Evolutionary conservation across 345 rosid genomes (phyloP).

Genomic region (Linum trigynum): DNA sequence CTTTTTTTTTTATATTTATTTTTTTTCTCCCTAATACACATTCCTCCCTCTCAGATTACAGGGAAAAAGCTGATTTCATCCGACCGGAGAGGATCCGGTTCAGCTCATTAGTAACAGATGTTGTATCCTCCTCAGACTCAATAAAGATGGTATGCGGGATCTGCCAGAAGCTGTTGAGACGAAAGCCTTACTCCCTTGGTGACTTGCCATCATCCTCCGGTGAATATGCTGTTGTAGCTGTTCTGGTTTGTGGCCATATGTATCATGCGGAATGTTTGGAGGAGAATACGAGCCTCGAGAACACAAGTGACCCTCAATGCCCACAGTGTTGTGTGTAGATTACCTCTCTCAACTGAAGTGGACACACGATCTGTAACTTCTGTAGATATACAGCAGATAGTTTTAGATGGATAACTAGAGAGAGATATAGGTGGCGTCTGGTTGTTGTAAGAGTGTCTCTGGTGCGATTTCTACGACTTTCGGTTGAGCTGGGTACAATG

Average conservation of each 20-base stretch:
- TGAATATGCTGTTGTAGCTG: slow-evolving; percentile 42
- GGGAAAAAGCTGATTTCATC: slow-evolving; percentile 24
- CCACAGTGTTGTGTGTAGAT: slow-evolving; percentile 29
- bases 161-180: slow-evolving; percentile 43
- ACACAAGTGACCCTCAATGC: slow-evolving; percentile 44
- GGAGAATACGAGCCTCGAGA: slow-evolving; percentile 33
- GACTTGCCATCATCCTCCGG: slow-evolving; percentile 21
- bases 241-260: slow-evolving; percentile 55
- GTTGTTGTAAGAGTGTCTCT: no score
- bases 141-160: slow-evolving; percentile 41
- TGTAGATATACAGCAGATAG: no score
- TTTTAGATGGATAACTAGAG: no score
- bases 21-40: neutral
- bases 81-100: slow-evolving; percentile 40
- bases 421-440: no score
- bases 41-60: slow-evolving; percentile 25
- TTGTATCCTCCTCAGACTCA: slow-evolving; percentile 19
- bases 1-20: neutral
- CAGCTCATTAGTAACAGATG: slow-evolving; percentile 26
- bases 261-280: slow-evolving; percentile 63
- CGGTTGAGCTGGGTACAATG: no score
- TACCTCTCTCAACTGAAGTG: slow-evolving; percentile 11
- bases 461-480: no score
- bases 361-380: neutral
- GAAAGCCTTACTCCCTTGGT: slow-evolving; percentile 35